A percentile compares a stretch with the other conserved stretches of the same genome.
Evolutionary conservation across 2,329 filamentous ascomycete species (phyloP).

Genomic region (Aspergillus puulaauensis): DNA sequence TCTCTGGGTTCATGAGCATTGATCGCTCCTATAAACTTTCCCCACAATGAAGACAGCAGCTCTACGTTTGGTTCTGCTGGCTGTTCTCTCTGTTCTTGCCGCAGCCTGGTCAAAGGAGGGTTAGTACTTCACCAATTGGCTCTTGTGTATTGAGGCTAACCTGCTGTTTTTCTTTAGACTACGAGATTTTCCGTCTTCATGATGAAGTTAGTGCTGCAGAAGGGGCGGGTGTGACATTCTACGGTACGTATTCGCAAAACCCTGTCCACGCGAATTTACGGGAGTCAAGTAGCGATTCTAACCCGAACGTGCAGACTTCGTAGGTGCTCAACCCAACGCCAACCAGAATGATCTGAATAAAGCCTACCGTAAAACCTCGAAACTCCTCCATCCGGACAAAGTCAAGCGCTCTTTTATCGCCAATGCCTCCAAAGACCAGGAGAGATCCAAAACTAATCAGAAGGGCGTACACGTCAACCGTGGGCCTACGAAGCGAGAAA

Average conservation of each 20-base stretch:
- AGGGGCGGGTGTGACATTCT: constrained; percentile 81
- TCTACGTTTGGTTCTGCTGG: constrained; percentile 65
- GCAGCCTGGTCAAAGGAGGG: constrained; percentile 87
- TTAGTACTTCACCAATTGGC: constrained; percentile 38
- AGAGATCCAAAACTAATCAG: constrained; percentile 54
- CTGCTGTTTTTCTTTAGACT: constrained; percentile 58
- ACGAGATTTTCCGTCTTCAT: constrained; percentile 94
- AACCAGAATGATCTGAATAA: constrained; percentile 87
- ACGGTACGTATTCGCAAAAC: constrained; percentile 50
- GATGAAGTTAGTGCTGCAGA: constrained; percentile 79
- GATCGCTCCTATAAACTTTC: constrained; percentile 19
- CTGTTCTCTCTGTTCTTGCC: constrained; percentile 66
- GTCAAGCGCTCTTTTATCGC: constrained; percentile 79
- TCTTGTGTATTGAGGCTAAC: not conserved
- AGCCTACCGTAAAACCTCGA: constrained; percentile 86
- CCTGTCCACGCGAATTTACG: not conserved
- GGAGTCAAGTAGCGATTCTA: constrained; percentile 1
- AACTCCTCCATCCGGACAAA: constrained; percentile 89
- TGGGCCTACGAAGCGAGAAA: constrained; percentile 69
- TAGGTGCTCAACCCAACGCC: constrained; percentile 72
- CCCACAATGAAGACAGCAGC: constrained; percentile 67
- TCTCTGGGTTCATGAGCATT: constrained; percentile 21
- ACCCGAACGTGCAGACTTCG: constrained; percentile 59
- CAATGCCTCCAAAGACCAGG: constrained; percentile 59
- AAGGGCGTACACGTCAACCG: constrained; percentile 67